These are phyloP conservation scores for Pharus latifolius DNA, from an alignment of 176 grass and related monocot species.

Conservation along the genomic window DNA sequence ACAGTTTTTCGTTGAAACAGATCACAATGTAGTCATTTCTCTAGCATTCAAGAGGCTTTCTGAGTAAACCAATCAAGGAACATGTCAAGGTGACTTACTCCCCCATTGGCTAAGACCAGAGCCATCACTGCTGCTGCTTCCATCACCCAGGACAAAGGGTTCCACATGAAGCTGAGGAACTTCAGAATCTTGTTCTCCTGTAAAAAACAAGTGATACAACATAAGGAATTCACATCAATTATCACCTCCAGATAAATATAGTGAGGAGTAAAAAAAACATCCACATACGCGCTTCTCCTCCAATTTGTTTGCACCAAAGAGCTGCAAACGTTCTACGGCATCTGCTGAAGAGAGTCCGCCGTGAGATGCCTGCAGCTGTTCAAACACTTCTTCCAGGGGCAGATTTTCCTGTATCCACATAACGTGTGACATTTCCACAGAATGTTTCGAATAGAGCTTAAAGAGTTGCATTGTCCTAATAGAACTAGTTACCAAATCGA, in stretches of 20 bases:
- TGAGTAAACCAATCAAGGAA: neutral
- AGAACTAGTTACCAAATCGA: slow-evolving; percentile 46
- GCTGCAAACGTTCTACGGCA: slow-evolving; percentile 39
- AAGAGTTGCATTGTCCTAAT: neutral
- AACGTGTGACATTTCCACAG: neutral
- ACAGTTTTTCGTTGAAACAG: neutral
- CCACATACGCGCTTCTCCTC: slow-evolving; percentile 61
- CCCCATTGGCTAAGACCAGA: slow-evolving; percentile 59
- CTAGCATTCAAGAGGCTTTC: neutral
- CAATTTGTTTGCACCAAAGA: slow-evolving; percentile 66
- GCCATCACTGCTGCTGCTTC: slow-evolving; percentile 78
- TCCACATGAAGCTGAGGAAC: slow-evolving; percentile 86
- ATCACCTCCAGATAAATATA: neutral
- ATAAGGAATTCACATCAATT: neutral
- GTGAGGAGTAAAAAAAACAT: neutral
- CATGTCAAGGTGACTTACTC: slow-evolving; percentile 31
- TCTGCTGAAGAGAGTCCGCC: slow-evolving; percentile 42
- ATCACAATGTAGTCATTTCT: neutral
- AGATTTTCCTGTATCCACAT: slow-evolving; percentile 27
- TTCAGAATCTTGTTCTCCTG: slow-evolving; percentile 81
- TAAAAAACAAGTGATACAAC: neutral
- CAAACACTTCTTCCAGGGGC: slow-evolving; percentile 50
- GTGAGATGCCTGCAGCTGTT: slow-evolving; percentile 36
- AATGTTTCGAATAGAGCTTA: neutral
- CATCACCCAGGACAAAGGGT: slow-evolving; percentile 88